These are phyloP conservation scores for Hygrophorus pudorinus DNA, from an alignment of 768 basidiomycete genomes.

Conservation along the genomic window DNA sequence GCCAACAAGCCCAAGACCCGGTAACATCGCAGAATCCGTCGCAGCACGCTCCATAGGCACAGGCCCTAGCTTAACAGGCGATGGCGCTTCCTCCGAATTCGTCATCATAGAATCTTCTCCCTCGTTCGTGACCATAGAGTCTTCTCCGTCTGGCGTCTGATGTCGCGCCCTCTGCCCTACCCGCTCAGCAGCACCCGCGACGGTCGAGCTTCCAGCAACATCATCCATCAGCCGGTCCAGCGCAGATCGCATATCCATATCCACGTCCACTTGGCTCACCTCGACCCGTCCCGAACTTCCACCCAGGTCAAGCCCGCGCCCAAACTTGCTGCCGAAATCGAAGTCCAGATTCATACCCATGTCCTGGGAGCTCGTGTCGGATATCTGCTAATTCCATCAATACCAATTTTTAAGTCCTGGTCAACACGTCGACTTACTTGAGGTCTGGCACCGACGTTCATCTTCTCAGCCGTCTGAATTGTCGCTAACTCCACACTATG, in stretches of 20 bases:
- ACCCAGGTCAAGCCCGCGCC: conserved; percentile 20
- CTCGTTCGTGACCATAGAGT: conserved; percentile 23
- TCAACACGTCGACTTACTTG: not conserved
- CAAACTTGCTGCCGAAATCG: conserved; percentile 41
- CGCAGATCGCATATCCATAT: conserved; percentile 65
- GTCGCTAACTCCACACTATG: conserved; percentile 39
- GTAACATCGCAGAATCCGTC: conserved; percentile 38
- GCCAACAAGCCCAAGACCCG: conserved; percentile 22
- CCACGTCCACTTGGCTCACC: conserved; percentile 32
- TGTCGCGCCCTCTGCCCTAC: conserved; percentile 1
- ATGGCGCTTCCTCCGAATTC: conserved; percentile 8
- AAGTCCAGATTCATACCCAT: conserved; percentile 21
- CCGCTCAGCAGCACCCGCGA: conserved; percentile 17
- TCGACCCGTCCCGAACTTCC: conserved; percentile 11
- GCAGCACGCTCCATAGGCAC: conserved; percentile 36
- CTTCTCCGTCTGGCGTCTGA: conserved; percentile 26
- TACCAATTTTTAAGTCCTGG: not conserved
- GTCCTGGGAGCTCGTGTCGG: not conserved
- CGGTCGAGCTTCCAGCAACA: conserved; percentile 29
- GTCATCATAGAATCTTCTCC: conserved; percentile 16
- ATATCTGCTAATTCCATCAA: not conserved
- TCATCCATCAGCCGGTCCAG: conserved; percentile 67
- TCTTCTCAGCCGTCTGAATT: conserved; percentile 38
- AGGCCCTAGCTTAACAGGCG: conserved; percentile 14
- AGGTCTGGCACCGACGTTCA: conserved; percentile 15